These are phyloP conservation scores for Pouteria campechiana DNA, from an alignment of 179 eudicot genomes.

Conservation along the genomic window DNA sequence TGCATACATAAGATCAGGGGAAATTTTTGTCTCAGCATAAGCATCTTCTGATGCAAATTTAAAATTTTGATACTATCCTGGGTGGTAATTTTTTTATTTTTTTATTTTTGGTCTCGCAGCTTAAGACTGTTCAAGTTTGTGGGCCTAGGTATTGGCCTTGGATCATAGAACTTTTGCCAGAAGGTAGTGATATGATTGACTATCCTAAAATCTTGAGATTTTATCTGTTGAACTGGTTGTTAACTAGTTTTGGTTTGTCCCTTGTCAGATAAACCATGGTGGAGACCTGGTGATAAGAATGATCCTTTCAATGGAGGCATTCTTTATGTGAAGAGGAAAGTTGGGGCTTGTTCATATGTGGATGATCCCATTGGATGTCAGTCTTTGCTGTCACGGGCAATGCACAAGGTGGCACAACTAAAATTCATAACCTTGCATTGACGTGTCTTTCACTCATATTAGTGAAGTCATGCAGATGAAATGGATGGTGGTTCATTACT, in stretches of 20 bases:
- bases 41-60: too few relatives aligned
- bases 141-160: constrained; percentile 99
- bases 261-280: constrained; percentile 87
- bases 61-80: too few relatives aligned
- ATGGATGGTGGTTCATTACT: not conserved
- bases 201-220: not conserved
- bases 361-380: constrained; percentile 97
- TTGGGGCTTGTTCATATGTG: constrained; percentile 94
- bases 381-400: constrained; percentile 82
- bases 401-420: constrained; percentile 98
- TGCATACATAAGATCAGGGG: too few relatives aligned
- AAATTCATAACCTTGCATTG: not conserved
- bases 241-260: constrained; percentile 1
- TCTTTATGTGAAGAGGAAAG: constrained; percentile 81
- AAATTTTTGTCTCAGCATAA: too few relatives aligned
- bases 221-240: not conserved
- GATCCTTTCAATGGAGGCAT: constrained; percentile 88
- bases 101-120: too few relatives aligned
- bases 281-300: constrained; percentile 63
- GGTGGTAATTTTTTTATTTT: too few relatives aligned
- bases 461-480: not conserved
- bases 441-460: not conserved
- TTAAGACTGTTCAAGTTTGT: constrained; percentile 80
- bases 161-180: constrained; percentile 77
- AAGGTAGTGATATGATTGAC: too few relatives aligned